A percentile compares a stretch with the other conserved stretches of the same genome.
These are phyloP conservation scores for Paracamarosporium sp. DNA, from an alignment of 2,329 filamentous ascomycete species.

Conservation along the genomic window DNA sequence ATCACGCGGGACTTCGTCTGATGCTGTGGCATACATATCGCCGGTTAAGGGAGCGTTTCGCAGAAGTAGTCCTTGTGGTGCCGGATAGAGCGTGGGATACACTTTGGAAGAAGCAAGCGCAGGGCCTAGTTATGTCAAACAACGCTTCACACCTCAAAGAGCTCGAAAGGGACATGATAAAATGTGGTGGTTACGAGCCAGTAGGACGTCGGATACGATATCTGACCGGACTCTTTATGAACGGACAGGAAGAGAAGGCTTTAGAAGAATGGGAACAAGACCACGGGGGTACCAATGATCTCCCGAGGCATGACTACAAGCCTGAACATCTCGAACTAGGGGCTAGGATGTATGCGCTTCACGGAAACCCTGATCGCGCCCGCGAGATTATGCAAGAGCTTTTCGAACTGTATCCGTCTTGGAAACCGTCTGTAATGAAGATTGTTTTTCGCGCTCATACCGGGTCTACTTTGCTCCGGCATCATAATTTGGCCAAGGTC, in stretches of 20 bases:
- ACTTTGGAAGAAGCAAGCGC: conserved; percentile 38
- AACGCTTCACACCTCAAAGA: conserved; percentile 15
- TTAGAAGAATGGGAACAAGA: conserved; percentile 40
- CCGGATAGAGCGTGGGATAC: conserved; percentile 41
- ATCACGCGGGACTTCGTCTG: conserved; percentile 5
- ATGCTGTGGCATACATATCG: conserved; percentile 42
- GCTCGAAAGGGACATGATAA: conserved; percentile 38
- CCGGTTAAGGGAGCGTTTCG: conserved; percentile 23
- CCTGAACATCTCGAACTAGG: conserved; percentile 66
- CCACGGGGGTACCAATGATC: conserved; percentile 7
- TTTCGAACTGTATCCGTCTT: conserved; percentile 53
- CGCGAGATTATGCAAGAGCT: conserved; percentile 63
- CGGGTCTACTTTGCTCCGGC: conserved; percentile 49
- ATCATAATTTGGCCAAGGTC: conserved; percentile 59
- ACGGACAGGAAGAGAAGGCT: conserved; percentile 33
- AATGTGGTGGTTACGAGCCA: conserved; percentile 20
- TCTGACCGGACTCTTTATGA: conserved; percentile 36
- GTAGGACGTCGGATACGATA: conserved; percentile 27
- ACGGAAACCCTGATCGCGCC: conserved; percentile 66
- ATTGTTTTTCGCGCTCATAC: conserved; percentile 74
- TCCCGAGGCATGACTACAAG: conserved; percentile 30
- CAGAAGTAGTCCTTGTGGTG: conserved; percentile 24
- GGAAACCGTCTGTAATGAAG: conserved; percentile 65
- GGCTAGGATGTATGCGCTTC: conserved; percentile 67
- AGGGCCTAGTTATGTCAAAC: not conserved